Evolutionary conservation across 2,329 filamentous ascomycete species (phyloP), one percentile per base, ranked within the genome.

Genomic region (Cadophora gregata): DNA sequence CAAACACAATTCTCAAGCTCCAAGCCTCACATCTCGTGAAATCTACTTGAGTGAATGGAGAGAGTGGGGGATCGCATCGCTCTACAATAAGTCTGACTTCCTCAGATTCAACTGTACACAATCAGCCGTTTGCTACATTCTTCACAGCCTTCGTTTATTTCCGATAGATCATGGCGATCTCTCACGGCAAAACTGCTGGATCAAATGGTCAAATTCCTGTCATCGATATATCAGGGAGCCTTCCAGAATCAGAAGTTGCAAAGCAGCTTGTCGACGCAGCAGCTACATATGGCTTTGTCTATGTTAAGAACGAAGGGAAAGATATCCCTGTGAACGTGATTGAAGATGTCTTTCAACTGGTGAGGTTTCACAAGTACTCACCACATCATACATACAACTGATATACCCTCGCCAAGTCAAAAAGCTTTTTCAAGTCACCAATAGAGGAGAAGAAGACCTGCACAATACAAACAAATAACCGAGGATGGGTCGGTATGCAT

Each of bases 401-500:
- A 31, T 45, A 47, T 59, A 66, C n/a, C 25, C 36, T 14, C 9
- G 14, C 21, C 12, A 69, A 93, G 91, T 92, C 90, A 27, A 86
- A 83, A 72, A 84, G 85, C 59, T 91, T 96, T 75, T 97, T 97
- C 79, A 80, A 82, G 0, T 86, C 89, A 14, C 88, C 93, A 0
- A 64, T 83, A 0, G 86, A 89, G 67, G 90, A 93, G 70, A 97
- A 97, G 78, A 81, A 88, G 67, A 81, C 82, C 75, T 97, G 90
- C 75, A 86, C 86, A 12, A 97, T 97, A 70, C 84, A 88, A 73
- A 88, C 88, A 31, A 85, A 85, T 78, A 98, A 98, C 76, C 87
- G 89, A 50, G 96, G 95, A 67, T 99, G 94, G 93, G 87, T 91
- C 1, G 88, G 88, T 19, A 94, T 97, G 91, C 91, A 95, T 75